Percentiles rank a stretch among this genome's conserved stretches.
These are phyloP conservation scores for Trichoderma gracile DNA, from an alignment of 2,329 filamentous ascomycete species.

Conservation along the genomic window DNA sequence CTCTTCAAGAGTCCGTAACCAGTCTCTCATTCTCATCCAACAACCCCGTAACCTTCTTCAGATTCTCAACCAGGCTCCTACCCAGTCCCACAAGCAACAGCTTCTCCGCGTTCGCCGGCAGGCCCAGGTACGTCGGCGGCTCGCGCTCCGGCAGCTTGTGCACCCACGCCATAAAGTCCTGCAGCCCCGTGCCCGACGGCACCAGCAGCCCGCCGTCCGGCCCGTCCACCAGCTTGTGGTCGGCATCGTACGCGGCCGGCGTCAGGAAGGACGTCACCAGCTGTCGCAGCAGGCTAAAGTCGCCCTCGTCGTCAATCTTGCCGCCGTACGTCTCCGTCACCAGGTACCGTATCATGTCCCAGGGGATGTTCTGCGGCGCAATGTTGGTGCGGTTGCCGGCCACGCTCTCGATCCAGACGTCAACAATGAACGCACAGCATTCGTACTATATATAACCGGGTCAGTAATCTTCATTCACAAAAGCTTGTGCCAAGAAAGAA, in stretches of 20 bases:
- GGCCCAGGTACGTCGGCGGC: conserved; percentile 88
- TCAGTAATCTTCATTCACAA: conserved; percentile 18
- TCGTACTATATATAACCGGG: conserved; percentile 70
- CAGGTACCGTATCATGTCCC: conserved; percentile 90
- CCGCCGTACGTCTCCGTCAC: conserved; percentile 95
- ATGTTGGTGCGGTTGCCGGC: conserved; percentile 88
- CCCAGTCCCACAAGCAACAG: conserved; percentile 86
- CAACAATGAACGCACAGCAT: conserved; percentile 93
- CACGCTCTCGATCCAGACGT: conserved; percentile 85
- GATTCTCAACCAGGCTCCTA: conserved; percentile 76
- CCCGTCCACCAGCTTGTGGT: conserved; percentile 81
- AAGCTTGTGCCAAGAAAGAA: background rate
- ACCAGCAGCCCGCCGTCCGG: conserved; percentile 66
- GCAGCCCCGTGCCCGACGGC: conserved; percentile 76
- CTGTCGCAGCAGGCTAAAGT: conserved; percentile 71
- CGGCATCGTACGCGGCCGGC: conserved; percentile 85
- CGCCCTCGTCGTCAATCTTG: conserved; percentile 89
- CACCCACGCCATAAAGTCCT: conserved; percentile 89
- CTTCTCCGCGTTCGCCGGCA: conserved; percentile 97
- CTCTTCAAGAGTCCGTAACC: conserved; percentile 60
- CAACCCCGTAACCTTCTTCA: conserved; percentile 81
- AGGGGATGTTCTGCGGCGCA: conserved; percentile 89
- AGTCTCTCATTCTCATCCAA: conserved; percentile 93
- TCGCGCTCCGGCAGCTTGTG: conserved; percentile 90
- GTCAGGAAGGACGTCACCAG: conserved; percentile 81